Base-by-base conservation (phyloP, 768 basidiomycete species). In the Gymnopilus junonius region DNA sequence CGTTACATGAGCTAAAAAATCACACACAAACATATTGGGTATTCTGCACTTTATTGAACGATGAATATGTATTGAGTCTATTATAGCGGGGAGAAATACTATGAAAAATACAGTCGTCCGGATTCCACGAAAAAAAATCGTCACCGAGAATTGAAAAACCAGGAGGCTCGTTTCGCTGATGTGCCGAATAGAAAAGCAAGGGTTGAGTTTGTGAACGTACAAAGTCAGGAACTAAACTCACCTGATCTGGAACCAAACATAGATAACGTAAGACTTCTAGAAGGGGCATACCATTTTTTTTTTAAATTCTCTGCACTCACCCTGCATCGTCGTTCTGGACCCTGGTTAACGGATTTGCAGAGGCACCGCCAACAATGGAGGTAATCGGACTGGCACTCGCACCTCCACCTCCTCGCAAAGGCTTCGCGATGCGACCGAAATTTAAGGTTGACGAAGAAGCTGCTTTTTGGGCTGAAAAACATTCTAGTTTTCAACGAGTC, bases 401-500 rank as follows among this genome's bases (percentile, higher is more conserved):
- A 61, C 95, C 95, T 43, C 97, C 96, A 21, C 94, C 95, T 14
- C 97, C 97, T 67, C 97, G 86, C 59, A 99, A 80, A 27, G 97
- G 97, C 79, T 99, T 99, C 34, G 97, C 97, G 65, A 99, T 98
- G 40, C 97, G 87, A 43, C 96, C 95, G 78, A 96, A 95, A 75
- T 83, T 91, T 70, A 97, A 83, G 43, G 89, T 80, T 29, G 89
- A 87, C 17, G 86, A 79, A n/a, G 84, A 78, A 46, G 88, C 84
- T 45, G 87, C 85, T 77, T 93, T 93, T 87, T 93, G 90, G 14
- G 94, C 94, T 90, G 72, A 67, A 62, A 69, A 54, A 32, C 32
- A 50, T 51, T 56, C 21, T 39, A 55, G 59, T 32, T 58, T 59
- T 55, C 39, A 50, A 62, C 58, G 39, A 45, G 55, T 58, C 29